Conservation (phyloP, 1,139 yeast species). For the Pneumocystis wakefieldiae region DNA sequence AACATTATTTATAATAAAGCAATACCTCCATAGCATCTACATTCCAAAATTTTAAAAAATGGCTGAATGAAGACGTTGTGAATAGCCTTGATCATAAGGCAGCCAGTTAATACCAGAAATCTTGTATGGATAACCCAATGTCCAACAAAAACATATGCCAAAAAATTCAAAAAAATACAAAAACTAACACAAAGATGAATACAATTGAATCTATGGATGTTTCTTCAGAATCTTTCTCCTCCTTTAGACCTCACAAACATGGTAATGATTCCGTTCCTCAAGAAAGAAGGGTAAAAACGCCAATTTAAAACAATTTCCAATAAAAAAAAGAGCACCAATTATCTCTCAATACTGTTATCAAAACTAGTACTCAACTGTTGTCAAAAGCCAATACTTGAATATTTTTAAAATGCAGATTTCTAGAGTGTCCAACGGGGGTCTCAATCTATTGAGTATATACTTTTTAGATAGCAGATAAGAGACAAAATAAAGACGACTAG, state of each 20-base stretch:
- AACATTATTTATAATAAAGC: background rate
- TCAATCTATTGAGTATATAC: no score
- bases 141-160: background rate
- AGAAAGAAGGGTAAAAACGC: background rate
- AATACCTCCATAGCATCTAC: constrained; percentile 33
- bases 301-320: background rate
- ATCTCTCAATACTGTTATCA: no score
- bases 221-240: no score
- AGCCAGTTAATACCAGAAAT: constrained; percentile 65
- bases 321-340: background rate
- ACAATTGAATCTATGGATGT: background rate
- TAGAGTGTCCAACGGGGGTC: no score
- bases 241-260: background rate
- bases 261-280: background rate
- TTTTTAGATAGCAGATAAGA: no score
- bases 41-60: constrained; percentile 69
- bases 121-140: constrained; percentile 46
- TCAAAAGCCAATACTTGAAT: no score
- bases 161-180: background rate
- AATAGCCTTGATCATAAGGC: constrained; percentile 82
- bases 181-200: background rate
- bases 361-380: no score
- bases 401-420: no score
- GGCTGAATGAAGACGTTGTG: constrained; percentile 68
- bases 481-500: no score